Evolutionary conservation across 2,329 filamentous ascomycete genomes (phyloP).

Genomic region (Leptographium wingfieldii): DNA sequence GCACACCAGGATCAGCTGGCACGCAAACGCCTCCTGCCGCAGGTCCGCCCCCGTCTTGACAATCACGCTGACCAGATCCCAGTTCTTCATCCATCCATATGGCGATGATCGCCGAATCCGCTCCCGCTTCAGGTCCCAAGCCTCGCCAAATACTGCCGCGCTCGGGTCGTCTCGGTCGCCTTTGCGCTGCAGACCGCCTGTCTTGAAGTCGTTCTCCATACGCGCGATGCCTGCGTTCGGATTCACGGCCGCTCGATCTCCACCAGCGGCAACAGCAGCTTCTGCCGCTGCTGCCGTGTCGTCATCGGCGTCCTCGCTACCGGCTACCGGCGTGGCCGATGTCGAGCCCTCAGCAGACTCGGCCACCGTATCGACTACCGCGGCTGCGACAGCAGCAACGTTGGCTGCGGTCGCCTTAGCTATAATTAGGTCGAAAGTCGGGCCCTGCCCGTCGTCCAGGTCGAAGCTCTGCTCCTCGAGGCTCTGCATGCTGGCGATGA

Average conservation of each 20-base stretch:
- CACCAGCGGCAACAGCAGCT: slow-evolving; percentile 24
- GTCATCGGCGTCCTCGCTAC: neutral
- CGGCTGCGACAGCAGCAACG: slow-evolving; percentile 18
- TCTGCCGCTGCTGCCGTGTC: slow-evolving; percentile 13
- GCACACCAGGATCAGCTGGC: slow-evolving; percentile 71
- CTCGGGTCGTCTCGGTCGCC: slow-evolving; percentile 77
- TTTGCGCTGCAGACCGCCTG: slow-evolving; percentile 66
- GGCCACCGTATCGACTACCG: neutral
- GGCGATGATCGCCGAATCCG: slow-evolving; percentile 72
- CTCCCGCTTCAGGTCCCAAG: slow-evolving; percentile 74
- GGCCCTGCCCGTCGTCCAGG: slow-evolving; percentile 54
- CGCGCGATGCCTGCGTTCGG: slow-evolving; percentile 63
- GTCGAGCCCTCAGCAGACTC: neutral
- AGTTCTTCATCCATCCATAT: slow-evolving; percentile 82
- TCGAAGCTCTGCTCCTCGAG: slow-evolving; percentile 78
- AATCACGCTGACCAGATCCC: slow-evolving; percentile 78
- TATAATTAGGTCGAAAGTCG: slow-evolving; percentile 74
- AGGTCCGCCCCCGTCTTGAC: slow-evolving; percentile 78
- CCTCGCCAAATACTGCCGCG: slow-evolving; percentile 75
- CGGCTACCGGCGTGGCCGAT: neutral
- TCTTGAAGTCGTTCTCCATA: slow-evolving; percentile 86
- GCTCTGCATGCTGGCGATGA: slow-evolving; percentile 83
- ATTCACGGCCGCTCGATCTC: slow-evolving; percentile 39
- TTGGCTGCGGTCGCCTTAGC: slow-evolving; percentile 50
- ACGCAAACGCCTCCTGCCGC: slow-evolving; percentile 75